Conservation (phyloP, 306 rosid species). For the Mucuna pruriens region DNA sequence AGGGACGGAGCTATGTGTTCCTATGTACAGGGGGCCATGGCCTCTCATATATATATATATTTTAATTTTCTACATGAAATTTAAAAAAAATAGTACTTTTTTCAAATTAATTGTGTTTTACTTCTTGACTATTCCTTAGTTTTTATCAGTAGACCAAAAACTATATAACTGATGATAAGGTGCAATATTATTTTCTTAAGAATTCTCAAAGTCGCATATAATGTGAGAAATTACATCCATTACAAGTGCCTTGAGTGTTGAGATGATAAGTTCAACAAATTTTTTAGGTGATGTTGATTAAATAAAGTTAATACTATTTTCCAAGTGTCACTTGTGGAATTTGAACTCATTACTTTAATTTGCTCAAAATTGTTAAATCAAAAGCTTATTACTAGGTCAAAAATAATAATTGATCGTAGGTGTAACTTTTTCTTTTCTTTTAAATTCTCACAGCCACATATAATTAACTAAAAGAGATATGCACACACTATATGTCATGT, state of each 20-base stretch:
- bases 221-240: background rate
- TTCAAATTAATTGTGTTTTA: background rate
- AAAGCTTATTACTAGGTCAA: background rate
- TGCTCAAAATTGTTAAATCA: background rate
- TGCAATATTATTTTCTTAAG: background rate
- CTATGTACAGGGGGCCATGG: background rate
- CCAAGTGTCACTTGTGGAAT: background rate
- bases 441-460: background rate
- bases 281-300: too few species aligned
- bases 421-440: background rate
- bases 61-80: too few species aligned
- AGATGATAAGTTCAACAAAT: too few species aligned
- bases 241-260: too few species aligned
- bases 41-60: background rate
- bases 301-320: background rate
- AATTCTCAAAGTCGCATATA: background rate
- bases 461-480: background rate
- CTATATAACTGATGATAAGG: background rate
- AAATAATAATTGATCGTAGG: background rate
- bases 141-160: background rate
- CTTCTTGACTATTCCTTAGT: too few species aligned
- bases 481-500: background rate
- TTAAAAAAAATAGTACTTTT: too few species aligned
- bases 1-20: background rate
- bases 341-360: background rate